phyloP scores from a whole-genome alignment of 2,329 filamentous ascomycete genomes.

The Bisporella sp. region DNA sequence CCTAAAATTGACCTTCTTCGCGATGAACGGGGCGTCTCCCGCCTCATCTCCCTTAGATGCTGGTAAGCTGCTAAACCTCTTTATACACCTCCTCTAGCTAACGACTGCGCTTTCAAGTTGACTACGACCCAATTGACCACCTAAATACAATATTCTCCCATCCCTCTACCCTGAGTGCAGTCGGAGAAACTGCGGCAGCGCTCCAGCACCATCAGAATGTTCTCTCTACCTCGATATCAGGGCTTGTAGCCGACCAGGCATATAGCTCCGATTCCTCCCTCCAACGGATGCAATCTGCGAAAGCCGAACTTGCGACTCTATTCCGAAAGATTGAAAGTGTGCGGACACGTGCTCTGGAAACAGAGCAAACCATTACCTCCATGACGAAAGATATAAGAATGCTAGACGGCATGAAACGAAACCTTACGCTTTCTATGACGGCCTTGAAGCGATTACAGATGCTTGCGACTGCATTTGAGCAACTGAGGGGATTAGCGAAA shows the following conservation, averaged over 20 bases:
- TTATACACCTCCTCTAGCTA: conserved; percentile 10
- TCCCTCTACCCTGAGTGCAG: conserved; percentile 73
- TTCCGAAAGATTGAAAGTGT: conserved; percentile 95
- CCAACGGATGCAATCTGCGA: conserved; percentile 83
- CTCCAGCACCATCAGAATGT: conserved; percentile 74
- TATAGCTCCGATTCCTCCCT: conserved; percentile 83
- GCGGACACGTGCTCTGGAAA: conserved; percentile 79
- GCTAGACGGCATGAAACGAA: conserved; percentile 91
- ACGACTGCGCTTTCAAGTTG: conserved; percentile 38
- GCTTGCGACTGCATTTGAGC: conserved; percentile 98
- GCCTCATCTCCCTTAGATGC: conserved; percentile 26
- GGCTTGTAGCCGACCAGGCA: conserved; percentile 67
- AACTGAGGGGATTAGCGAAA: conserved; percentile 75
- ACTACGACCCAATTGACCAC: conserved; percentile 91
- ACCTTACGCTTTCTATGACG: conserved; percentile 95
- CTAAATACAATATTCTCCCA: conserved; percentile 91
- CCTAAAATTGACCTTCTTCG: too few species aligned
- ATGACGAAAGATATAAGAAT: conserved; percentile 99
- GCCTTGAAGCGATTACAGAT: conserved; percentile 95
- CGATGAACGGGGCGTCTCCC: conserved; percentile 25
- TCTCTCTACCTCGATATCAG: conserved; percentile 69
- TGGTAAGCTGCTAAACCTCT: conserved; percentile 18
- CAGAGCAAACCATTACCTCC: conserved; percentile 90
- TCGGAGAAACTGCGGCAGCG: conserved; percentile 65
- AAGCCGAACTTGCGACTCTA: conserved; percentile 79